Evolutionary conservation across 805 yeast genomes (phyloP).

Genomic region (Huiozyma naganishii): DNA sequence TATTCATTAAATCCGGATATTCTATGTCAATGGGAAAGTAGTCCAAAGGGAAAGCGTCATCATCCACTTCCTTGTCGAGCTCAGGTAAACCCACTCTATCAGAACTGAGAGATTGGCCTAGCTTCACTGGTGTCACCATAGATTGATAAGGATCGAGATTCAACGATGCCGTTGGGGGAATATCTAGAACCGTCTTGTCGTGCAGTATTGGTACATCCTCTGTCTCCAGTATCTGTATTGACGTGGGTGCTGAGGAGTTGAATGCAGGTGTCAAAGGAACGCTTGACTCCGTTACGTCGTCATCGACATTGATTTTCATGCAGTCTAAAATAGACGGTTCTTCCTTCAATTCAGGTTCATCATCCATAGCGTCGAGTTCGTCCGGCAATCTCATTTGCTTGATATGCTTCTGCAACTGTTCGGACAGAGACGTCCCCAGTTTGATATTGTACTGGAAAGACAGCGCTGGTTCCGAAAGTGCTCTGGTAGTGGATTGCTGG

Average conservation of each 20-base stretch:
- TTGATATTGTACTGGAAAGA: constrained; percentile 57
- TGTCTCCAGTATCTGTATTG: not conserved
- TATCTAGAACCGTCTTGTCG: not conserved
- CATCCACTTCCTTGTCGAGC: not conserved
- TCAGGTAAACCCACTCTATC: not conserved
- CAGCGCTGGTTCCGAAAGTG: constrained; percentile 67
- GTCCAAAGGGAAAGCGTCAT: constrained; percentile 61
- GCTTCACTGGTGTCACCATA: not conserved
- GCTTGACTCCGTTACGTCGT: not conserved
- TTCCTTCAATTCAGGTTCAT: not conserved
- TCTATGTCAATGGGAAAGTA: constrained; percentile 41
- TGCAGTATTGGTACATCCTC: not conserved
- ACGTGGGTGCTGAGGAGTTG: not conserved
- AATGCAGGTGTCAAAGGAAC: not conserved
- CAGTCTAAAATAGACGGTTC: not conserved
- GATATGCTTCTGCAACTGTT: constrained; percentile 33
- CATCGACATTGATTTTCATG: too few species aligned
- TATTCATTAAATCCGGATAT: constrained; percentile 12
- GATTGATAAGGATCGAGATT: not conserved
- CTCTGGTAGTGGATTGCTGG: constrained; percentile 60
- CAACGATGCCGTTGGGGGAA: not conserved
- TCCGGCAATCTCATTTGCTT: not conserved
- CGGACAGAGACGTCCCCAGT: constrained; percentile 34
- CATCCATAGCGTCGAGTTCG: not conserved
- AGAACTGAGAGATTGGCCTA: not conserved